Conservation (phyloP, 352 stramenopile genomes). For the Sclerospora graminicola region DNA sequence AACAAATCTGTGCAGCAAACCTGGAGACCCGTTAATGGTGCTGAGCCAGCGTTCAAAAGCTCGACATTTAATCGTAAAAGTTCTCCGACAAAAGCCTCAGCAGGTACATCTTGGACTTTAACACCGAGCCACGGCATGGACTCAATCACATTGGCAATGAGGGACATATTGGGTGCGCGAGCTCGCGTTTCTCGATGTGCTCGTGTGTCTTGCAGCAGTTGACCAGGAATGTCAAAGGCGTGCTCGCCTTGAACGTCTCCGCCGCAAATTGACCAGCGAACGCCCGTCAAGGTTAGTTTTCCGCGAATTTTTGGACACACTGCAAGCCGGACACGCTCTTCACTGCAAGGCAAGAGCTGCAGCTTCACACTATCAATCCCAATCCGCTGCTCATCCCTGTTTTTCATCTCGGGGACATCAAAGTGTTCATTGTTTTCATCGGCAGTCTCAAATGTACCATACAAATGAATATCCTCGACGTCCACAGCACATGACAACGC, state of each 20-base stretch:
- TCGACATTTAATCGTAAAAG: slow-evolving; percentile 43
- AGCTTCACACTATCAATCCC: slow-evolving; percentile 61
- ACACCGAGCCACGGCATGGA: slow-evolving; percentile 79
- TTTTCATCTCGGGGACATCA: slow-evolving; percentile 32
- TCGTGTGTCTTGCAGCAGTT: slow-evolving; percentile 71
- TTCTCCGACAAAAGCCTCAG: slow-evolving; percentile 48
- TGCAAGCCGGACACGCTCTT: slow-evolving; percentile 60
- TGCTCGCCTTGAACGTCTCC: slow-evolving; percentile 75
- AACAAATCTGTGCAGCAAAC: slow-evolving; percentile 54
- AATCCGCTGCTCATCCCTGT: slow-evolving; percentile 25
- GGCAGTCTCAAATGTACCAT: slow-evolving; percentile 47
- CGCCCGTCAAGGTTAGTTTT: slow-evolving; percentile 48
- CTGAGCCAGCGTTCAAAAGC: slow-evolving; percentile 49
- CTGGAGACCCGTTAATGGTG: slow-evolving; percentile 39
- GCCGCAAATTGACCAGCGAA: slow-evolving; percentile 78
- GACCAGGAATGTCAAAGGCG: slow-evolving; percentile 69
- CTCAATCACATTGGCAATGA: slow-evolving; percentile 62
- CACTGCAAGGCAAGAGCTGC: slow-evolving; percentile 61
- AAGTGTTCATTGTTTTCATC: slow-evolving; percentile 19
- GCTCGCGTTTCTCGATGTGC: slow-evolving; percentile 58
- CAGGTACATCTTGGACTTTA: slow-evolving; percentile 31
- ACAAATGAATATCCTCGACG: slow-evolving; percentile 73
- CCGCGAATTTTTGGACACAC: slow-evolving; percentile 50
- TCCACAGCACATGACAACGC: slow-evolving; percentile 73
- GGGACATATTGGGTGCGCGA: slow-evolving; percentile 61